phyloP scores from a whole-genome alignment of 208 protist genomes.

The Angomonas ambiguus region DNA sequence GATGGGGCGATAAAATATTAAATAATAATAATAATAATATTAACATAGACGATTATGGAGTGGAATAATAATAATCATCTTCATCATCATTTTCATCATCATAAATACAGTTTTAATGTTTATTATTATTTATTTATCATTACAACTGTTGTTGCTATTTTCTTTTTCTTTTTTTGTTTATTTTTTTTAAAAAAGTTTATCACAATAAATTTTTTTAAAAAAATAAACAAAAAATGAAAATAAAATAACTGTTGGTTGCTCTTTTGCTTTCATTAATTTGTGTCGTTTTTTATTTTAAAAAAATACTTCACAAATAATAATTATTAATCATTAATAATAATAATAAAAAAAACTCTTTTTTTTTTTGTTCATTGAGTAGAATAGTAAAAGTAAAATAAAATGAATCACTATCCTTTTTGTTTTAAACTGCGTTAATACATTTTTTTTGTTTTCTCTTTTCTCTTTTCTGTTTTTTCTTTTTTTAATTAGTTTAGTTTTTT shows the following conservation, averaged over 20 bases:
- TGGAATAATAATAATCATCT: not conserved
- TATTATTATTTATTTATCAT: too few relatives aligned
- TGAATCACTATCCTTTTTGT: constrained; percentile 3
- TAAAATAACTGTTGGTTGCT: too few relatives aligned
- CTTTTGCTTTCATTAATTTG: too few relatives aligned
- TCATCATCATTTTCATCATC: not conserved
- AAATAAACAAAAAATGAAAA: not conserved
- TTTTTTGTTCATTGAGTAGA: too few relatives aligned
- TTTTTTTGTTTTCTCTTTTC: constrained; percentile 9
- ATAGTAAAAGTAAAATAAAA: too few relatives aligned
- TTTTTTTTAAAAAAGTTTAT: not conserved
- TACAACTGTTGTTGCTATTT: too few relatives aligned
- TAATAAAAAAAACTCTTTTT: constrained; percentile 11
- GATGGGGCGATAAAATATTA: too few relatives aligned
- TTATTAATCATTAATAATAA: constrained; percentile 7
- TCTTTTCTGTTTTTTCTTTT: constrained; percentile 11
- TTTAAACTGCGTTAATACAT: constrained; percentile 7
- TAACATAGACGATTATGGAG: constrained; percentile 12
- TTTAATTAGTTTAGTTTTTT: not conserved
- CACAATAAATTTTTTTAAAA: not conserved
- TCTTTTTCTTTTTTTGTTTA: constrained; percentile 8
- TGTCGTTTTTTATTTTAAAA: too few relatives aligned
- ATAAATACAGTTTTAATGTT: not conserved
- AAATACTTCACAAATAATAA: too few relatives aligned
- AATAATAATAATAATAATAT: constrained; percentile 13